Evolutionary conservation across 805 yeast species (phyloP).

Genomic region (Teunomyces stri): DNA sequence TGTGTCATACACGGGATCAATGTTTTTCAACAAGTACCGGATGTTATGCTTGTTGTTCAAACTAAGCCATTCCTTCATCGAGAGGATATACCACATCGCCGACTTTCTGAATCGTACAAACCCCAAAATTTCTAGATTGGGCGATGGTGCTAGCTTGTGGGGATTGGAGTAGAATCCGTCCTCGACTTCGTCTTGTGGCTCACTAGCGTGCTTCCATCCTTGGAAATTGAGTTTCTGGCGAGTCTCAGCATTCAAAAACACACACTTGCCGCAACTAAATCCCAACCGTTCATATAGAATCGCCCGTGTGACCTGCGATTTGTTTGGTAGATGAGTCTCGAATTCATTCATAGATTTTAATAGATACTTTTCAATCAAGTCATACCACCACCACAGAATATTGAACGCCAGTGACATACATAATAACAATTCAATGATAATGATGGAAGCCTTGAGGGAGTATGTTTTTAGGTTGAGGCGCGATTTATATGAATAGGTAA

Average conservation of each 20-base stretch:
- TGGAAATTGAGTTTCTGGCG: background rate
- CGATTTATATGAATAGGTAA: constrained; percentile 71
- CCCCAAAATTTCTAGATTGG: constrained; percentile 46
- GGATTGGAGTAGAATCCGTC: constrained; percentile 33
- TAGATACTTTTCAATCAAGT: constrained; percentile 41
- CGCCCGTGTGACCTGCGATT: constrained; percentile 47
- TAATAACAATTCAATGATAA: constrained; percentile 69
- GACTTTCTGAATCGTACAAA: constrained; percentile 68
- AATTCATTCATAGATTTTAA: constrained; percentile 47
- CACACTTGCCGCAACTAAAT: constrained; percentile 47
- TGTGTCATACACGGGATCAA: constrained; percentile 19
- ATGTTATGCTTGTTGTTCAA: constrained; percentile 28
- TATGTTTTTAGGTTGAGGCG: constrained; percentile 68
- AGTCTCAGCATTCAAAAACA: constrained; percentile 11
- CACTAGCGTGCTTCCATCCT: constrained; percentile 1
- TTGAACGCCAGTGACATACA: constrained; percentile 42
- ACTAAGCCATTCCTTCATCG: constrained; percentile 65
- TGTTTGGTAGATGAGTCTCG: constrained; percentile 38
- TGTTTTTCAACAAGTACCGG: constrained; percentile 23
- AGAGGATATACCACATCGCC: constrained; percentile 70
- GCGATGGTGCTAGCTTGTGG: constrained; percentile 30
- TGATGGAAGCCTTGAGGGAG: constrained; percentile 63
- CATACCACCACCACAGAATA: constrained; percentile 46
- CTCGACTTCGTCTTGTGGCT: background rate
- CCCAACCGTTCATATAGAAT: constrained; percentile 42